Percentiles rank a stretch among this genome's conserved stretches.
These are phyloP conservation scores for Pichia exigua DNA, from an alignment of 805 yeast genomes.

Conservation along the genomic window DNA sequence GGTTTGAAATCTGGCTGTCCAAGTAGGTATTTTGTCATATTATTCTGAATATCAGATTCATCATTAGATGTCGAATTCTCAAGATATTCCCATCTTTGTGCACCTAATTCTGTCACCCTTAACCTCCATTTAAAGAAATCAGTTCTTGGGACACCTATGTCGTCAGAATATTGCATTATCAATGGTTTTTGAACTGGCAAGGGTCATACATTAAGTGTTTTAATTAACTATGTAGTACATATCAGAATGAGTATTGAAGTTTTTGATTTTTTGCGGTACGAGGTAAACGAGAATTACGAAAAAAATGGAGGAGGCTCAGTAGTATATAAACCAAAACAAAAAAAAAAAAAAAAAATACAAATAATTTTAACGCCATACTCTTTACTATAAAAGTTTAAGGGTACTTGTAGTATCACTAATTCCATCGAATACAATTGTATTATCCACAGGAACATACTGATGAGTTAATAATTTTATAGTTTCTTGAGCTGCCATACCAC, in stretches of 20 bases:
- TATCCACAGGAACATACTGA: slow-evolving; percentile 75
- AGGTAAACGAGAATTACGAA: background rate
- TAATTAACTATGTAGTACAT: too few species aligned
- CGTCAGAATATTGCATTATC: slow-evolving; percentile 55
- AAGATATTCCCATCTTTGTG: slow-evolving; percentile 71
- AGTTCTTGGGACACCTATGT: slow-evolving; percentile 55
- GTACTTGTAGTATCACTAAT: slow-evolving; percentile 37
- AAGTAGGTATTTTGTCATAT: slow-evolving; percentile 46
- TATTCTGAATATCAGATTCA: slow-evolving; percentile 41
- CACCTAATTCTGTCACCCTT: slow-evolving; percentile 60
- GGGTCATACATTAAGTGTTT: too few species aligned
- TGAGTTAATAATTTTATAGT: slow-evolving; percentile 63
- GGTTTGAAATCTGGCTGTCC: slow-evolving; percentile 17
- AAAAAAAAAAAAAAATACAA: too few species aligned
- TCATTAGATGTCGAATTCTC: slow-evolving; percentile 25
- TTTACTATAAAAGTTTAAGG: background rate
- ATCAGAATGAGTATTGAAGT: too few species aligned
- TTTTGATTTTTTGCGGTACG: background rate
- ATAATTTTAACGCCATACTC: too few species aligned
- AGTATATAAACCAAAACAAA: too few species aligned
- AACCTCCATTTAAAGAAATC: slow-evolving; percentile 74
- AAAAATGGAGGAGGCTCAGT: background rate
- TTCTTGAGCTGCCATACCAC: slow-evolving; percentile 86
- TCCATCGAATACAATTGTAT: slow-evolving; percentile 69
- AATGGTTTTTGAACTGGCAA: background rate